Conservation (phyloP, 176 grass and related monocot species). For the Aegilops speltoides region DNA sequence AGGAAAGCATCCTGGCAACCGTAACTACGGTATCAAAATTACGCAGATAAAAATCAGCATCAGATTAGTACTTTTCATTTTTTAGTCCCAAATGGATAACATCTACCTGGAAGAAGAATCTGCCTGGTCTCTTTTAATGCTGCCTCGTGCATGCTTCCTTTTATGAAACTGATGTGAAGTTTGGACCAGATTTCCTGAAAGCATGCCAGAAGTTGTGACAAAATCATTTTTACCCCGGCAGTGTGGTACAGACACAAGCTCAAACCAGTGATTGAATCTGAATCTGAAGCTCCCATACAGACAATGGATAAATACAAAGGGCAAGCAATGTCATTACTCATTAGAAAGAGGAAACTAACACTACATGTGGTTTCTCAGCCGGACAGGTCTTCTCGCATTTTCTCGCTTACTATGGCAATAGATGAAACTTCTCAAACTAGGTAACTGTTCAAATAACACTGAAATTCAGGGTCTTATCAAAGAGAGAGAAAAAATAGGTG, state of each 20-base stretch:
- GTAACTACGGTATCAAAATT: conserved; percentile 5
- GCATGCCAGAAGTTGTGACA: not conserved
- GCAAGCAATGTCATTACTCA: not conserved
- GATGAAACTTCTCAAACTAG: too few relatives aligned
- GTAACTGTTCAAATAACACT: too few relatives aligned
- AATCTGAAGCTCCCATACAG: not conserved
- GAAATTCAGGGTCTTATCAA: too few relatives aligned
- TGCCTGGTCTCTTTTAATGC: conserved; percentile 9
- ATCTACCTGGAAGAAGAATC: conserved; percentile 38
- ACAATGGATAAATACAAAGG: not conserved
- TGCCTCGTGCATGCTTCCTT: conserved; percentile 11
- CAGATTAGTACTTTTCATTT: conserved; percentile 36
- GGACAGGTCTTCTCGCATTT: not conserved
- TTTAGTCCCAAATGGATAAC: conserved; percentile 34
- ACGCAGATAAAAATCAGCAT: conserved; percentile 35
- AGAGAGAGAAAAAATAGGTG: not conserved
- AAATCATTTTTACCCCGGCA: not conserved
- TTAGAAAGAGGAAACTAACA: not conserved
- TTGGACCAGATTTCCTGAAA: not conserved
- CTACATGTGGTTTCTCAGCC: not conserved
- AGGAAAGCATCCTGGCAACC: conserved; percentile 17
- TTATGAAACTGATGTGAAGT: not conserved
- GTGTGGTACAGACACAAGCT: too few relatives aligned
- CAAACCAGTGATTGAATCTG: not conserved
- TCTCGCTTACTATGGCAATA: too few relatives aligned